A percentile compares a stretch with the other conserved stretches of the same genome.
Conservation (phyloP, 371 early-diverging fungal genomes). For the Mortierella sp. region DNA sequence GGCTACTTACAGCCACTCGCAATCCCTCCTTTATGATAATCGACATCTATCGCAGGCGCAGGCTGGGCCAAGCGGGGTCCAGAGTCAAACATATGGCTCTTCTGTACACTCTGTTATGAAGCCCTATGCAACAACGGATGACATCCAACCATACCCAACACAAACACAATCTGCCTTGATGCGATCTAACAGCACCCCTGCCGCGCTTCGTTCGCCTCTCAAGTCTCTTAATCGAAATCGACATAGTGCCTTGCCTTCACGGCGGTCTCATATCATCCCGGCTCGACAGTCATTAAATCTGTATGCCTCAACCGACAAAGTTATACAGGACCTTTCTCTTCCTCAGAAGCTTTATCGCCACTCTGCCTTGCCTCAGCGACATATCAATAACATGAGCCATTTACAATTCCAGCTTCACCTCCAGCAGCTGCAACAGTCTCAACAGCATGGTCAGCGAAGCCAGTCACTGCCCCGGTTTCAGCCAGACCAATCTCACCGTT, state of each 20-base stretch:
- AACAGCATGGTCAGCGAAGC: conserved; percentile 30
- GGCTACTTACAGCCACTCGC: conserved; percentile 18
- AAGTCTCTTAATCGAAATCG: conserved; percentile 35
- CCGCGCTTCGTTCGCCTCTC: conserved; percentile 37
- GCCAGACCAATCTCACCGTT: conserved; percentile 21
- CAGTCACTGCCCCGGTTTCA: conserved; percentile 28
- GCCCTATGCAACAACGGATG: conserved; percentile 25
- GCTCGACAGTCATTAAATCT: conserved; percentile 41
- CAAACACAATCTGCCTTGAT: conserved; percentile 39
- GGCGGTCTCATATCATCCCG: conserved; percentile 29
- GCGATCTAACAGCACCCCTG: conserved; percentile 54
- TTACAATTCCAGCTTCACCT: conserved; percentile 47
- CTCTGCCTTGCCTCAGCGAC: conserved; percentile 41
- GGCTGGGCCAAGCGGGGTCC: conserved; percentile 6
- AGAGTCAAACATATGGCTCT: conserved; percentile 17
- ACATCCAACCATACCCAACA: conserved; percentile 27
- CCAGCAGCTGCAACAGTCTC: conserved; percentile 32
- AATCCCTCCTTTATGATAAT: conserved; percentile 15
- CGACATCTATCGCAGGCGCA: conserved; percentile 12
- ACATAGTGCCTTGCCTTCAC: conserved; percentile 37
- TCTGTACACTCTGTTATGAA: conserved; percentile 15
- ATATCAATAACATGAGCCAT: conserved; percentile 38
- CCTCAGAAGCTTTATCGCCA: conserved; percentile 49
- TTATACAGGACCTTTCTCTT: conserved; percentile 48
- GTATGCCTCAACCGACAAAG: conserved; percentile 49